These are phyloP conservation scores for Urochloa ruziziensis DNA, from an alignment of 176 grass and related monocot genomes.

Conservation along the genomic window DNA sequence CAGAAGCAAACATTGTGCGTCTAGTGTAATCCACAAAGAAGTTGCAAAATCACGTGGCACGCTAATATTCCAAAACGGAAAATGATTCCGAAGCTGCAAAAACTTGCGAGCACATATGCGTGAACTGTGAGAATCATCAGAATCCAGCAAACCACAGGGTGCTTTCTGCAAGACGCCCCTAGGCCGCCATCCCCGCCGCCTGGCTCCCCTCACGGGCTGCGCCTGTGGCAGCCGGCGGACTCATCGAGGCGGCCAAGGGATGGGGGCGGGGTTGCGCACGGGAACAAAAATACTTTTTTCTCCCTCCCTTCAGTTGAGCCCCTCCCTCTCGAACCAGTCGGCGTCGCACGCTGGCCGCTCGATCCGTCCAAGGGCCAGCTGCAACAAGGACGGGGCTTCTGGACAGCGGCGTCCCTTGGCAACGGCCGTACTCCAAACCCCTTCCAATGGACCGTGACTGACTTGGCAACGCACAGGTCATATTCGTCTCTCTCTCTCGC, in stretches of 20 bases:
- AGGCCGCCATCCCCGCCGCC: neutral
- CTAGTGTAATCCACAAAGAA: too few species aligned
- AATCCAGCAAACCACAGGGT: neutral
- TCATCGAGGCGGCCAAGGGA: slow-evolving; percentile 40
- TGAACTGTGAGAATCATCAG: too few species aligned
- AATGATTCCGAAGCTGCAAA: too few species aligned
- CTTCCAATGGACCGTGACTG: neutral
- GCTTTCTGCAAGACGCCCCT: neutral
- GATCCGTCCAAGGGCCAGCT: slow-evolving; percentile 30
- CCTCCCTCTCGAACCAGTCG: neutral
- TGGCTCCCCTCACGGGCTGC: neutral
- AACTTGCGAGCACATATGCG: too few species aligned
- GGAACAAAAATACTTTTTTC: neutral
- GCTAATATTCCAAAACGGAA: too few species aligned
- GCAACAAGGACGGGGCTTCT: neutral
- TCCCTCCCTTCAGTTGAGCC: neutral
- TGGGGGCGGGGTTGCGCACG: neutral
- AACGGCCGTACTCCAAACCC: neutral
- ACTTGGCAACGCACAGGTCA: neutral
- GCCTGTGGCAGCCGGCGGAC: slow-evolving; percentile 22
- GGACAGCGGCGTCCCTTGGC: neutral
- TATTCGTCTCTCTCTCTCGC: too few species aligned
- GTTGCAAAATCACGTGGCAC: too few species aligned
- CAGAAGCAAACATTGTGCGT: too few species aligned
- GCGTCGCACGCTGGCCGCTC: slow-evolving; percentile 5